Conservation (phyloP, 139 green algal species). For the Deuterostichococcus epilithicus region DNA sequence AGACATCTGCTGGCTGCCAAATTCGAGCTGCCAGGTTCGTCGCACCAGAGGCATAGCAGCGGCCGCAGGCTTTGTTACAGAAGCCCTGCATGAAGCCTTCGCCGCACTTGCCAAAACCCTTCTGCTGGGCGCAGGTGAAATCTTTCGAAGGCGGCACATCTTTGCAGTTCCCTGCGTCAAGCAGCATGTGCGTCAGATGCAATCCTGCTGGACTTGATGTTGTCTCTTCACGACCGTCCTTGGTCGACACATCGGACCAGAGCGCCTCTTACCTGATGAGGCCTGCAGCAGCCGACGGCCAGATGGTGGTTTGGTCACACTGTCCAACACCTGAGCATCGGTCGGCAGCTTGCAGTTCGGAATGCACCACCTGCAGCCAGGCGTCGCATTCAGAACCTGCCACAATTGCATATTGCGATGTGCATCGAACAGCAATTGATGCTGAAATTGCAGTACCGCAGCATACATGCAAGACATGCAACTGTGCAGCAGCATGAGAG, state of each 20-base stretch:
- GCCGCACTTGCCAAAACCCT: slow-evolving; percentile 17
- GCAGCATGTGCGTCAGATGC: neutral
- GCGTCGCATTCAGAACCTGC: no score
- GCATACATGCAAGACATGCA: no score
- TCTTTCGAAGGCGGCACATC: slow-evolving; percentile 1
- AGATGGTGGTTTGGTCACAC: neutral
- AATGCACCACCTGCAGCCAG: neutral
- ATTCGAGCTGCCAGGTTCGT: no score
- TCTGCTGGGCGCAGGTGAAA: slow-evolving; percentile 31
- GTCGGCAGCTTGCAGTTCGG: neutral
- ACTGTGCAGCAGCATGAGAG: no score
- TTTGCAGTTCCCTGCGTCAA: neutral
- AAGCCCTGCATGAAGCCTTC: neutral
- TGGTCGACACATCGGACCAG: no score
- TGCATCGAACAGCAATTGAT: no score
- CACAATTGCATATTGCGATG: no score
- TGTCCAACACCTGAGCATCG: neutral
- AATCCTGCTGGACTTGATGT: neutral
- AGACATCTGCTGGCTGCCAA: no score
- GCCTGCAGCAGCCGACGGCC: neutral
- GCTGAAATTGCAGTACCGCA: no score
- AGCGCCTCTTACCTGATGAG: no score
- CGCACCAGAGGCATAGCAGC: no score
- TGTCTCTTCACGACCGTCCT: no score
- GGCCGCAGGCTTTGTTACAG: neutral